Percentiles rank a stretch among this genome's conserved stretches.
phyloP scores from a whole-genome alignment of 495 filamentous ascomycete genomes.

The Aspergillus conjunctus region DNA sequence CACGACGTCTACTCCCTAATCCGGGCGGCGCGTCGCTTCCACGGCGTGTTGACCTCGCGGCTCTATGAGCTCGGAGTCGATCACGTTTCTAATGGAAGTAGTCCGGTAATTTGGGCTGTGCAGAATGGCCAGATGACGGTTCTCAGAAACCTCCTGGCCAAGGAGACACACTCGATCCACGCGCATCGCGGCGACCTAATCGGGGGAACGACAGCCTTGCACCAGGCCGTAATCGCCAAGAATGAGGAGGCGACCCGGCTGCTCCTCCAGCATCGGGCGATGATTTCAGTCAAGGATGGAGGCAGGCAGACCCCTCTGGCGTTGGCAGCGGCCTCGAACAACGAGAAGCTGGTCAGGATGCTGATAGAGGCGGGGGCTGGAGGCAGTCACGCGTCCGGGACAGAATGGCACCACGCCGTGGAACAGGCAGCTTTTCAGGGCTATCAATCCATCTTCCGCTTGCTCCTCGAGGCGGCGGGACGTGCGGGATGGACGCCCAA shows the following conservation, averaged over 20 bases:
- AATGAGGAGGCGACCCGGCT: neutral
- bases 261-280: neutral
- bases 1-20: conserved; percentile 2
- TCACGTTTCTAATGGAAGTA: neutral
- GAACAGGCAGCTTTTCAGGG: neutral
- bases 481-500: neutral
- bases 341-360: neutral
- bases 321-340: neutral
- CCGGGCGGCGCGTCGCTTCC: neutral
- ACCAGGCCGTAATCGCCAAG: neutral
- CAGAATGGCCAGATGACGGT: neutral
- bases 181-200: neutral
- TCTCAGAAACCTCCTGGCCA: neutral
- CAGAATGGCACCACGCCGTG: neutral
- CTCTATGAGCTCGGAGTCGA: conserved; percentile 9
- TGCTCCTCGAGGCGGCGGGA: neutral
- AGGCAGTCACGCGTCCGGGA: neutral
- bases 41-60: neutral
- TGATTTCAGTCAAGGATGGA: neutral
- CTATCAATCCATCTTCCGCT: neutral
- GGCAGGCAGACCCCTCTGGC: neutral
- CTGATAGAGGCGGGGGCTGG: neutral
- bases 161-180: neutral
- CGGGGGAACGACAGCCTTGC: conserved; percentile 3
- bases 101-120: conserved; percentile 12